Conservation (phyloP, 345 rosid species). For the Citrus cavaleriei region DNA sequence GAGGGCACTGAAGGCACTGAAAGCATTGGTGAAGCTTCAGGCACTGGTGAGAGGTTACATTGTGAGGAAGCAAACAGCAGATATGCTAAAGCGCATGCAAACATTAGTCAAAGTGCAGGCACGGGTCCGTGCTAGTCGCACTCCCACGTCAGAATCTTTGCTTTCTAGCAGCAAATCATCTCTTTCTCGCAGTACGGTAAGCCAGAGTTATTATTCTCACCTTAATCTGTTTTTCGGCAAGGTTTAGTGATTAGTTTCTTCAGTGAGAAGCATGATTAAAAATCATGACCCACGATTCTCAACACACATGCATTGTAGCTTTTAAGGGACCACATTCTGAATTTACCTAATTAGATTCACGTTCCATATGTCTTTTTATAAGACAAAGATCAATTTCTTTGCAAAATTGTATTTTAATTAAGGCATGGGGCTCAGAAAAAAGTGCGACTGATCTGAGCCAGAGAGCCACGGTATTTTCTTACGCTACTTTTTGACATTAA, state of each 20-base stretch:
- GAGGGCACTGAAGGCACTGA: constrained; percentile 86
- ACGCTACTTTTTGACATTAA: neutral
- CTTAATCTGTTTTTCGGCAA: neutral
- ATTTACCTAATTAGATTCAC: neutral
- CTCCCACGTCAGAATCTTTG: constrained; percentile 47
- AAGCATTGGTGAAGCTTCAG: constrained; percentile 92
- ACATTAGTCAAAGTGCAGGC: constrained; percentile 70
- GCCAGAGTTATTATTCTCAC: constrained; percentile 5
- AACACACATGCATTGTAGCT: neutral
- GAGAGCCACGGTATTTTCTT: neutral
- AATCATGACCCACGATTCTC: neutral
- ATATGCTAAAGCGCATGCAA: constrained; percentile 85
- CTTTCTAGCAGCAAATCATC: constrained; percentile 50
- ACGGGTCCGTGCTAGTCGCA: constrained; percentile 67
- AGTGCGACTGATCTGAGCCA: neutral
- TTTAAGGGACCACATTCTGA: constrained; percentile 12
- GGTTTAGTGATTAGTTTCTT: neutral
- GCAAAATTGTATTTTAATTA: neutral
- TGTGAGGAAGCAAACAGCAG: constrained; percentile 80
- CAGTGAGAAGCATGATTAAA: neutral
- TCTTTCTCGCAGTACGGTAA: constrained; percentile 44
- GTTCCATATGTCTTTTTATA: neutral
- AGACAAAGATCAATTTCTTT: neutral
- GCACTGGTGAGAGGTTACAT: constrained; percentile 93
- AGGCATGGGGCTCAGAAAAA: neutral